Base-by-base conservation (phyloP, 768 basidiomycete genomes). In the Rhodotorula sphaerocarpa region DNA sequence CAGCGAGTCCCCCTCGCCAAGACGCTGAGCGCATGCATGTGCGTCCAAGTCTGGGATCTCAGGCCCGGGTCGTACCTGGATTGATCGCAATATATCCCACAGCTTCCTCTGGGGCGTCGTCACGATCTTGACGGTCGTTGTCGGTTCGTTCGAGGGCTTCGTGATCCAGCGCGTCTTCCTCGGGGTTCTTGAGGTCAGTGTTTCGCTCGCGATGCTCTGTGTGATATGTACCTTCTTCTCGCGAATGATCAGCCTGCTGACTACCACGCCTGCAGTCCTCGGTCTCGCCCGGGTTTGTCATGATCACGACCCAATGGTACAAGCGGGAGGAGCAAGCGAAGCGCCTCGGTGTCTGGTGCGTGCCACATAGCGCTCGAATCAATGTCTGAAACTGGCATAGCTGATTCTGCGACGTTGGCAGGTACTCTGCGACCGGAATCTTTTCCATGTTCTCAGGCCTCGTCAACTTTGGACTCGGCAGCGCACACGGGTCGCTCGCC, bases 241-340 rank as follows among this genome's bases (percentile, higher is more conserved):
- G 25, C 25, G 20, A n/a, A 7, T n/a, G n/a, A n/a, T n/a, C n/a
- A n/a, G n/a, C n/a, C n/a, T n/a, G n/a, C n/a, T n/a, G n/a, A n/a
- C n/a, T n/a, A n/a, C n/a, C n/a, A 45, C 14, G 6, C 42, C 25
- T 4, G 47, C 50, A 65, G 61, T 67, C 61, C 12, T 42, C 58
- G 28, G 59, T 64, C 31, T 57, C 59, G 30, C 77, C 75, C 0
- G 77, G 76, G 0, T 78, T 78, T 63, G 72, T 78, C 18, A 67
- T 74, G 31, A 60, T 78, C 31, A 75, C 75, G 28, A 65, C 65
- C 2, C 55, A 75, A 34, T 78, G 76, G 76, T 78, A 77, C 63
- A 74, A 72, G 33, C 75, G 74, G 50, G 45, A 57, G 9, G 65
- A 65, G 42, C 68, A 76, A 60, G 74, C 76, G 5, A 67, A 70